Conservation (phyloP, 2,329 filamentous ascomycete genomes). For the Botrytis fragariae region DNA sequence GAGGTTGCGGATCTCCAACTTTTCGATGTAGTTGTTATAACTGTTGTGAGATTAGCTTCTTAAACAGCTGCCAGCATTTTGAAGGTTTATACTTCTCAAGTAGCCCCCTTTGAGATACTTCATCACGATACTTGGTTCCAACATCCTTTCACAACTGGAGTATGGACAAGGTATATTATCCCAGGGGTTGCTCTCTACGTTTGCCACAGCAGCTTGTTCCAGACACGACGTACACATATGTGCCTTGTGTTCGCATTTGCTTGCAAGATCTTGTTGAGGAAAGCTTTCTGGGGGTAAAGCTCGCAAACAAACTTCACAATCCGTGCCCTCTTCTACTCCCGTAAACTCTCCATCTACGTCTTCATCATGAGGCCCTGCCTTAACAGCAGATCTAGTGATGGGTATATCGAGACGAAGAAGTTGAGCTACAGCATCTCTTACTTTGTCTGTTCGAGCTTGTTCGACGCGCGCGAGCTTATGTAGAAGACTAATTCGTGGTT, state of each 20-base stretch:
- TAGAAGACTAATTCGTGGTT: neutral
- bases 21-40: neutral
- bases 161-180: neutral
- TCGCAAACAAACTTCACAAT: slow-evolving; percentile 2
- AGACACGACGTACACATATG: neutral
- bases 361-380: neutral
- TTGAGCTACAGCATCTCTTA: neutral
- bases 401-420: neutral
- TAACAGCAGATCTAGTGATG: neutral
- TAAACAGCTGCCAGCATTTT: fast-evolving
- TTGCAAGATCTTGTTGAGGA: neutral
- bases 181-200: neutral
- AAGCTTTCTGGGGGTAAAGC: neutral
- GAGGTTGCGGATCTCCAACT: neutral
- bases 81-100: neutral
- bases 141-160: neutral
- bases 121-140: neutral
- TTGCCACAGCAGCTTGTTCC: neutral
- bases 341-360: neutral
- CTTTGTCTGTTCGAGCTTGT: neutral
- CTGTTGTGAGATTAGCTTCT: neutral
- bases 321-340: neutral
- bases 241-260: neutral
- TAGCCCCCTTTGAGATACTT: neutral
- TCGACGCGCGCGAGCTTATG: neutral